Percentiles rank a stretch among this genome's conserved stretches.
These are phyloP conservation scores for Trichosporon sp. DNA, from an alignment of 1,284 basidiomycete species.

Conservation along the genomic window DNA sequence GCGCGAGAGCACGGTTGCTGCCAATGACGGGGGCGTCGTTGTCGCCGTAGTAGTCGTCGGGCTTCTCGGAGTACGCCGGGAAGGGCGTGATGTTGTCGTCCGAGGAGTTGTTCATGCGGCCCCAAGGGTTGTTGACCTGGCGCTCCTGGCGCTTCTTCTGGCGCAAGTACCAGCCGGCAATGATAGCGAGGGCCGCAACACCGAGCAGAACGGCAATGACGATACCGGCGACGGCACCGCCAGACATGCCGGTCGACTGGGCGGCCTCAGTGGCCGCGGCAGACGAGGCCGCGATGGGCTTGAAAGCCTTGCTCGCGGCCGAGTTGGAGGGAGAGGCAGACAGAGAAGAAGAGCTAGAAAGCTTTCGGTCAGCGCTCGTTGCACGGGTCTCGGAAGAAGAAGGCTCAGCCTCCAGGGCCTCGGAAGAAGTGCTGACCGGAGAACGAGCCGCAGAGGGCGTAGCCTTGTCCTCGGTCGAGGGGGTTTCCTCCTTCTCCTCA, in stretches of 20 bases:
- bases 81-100: slow-evolving; percentile 43
- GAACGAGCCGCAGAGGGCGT: background rate
- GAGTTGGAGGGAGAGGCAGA: background rate
- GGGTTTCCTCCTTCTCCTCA: background rate
- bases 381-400: background rate
- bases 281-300: background rate
- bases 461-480: background rate
- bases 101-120: slow-evolving; percentile 27
- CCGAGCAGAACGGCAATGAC: slow-evolving; percentile 18
- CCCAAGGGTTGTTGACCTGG: slow-evolving; percentile 28
- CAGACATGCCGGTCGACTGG: slow-evolving; percentile 11
- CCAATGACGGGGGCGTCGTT: background rate
- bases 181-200: slow-evolving; percentile 17
- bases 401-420: background rate
- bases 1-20: slow-evolving; percentile 32
- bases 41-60: slow-evolving; percentile 16
- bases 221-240: slow-evolving; percentile 19
- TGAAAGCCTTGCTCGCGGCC: background rate
- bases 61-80: slow-evolving; percentile 15
- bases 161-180: slow-evolving; percentile 30
- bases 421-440: slow-evolving; percentile 1
- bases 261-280: slow-evolving; percentile 6
- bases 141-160: slow-evolving; percentile 14
- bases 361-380: slow-evolving; percentile 4
- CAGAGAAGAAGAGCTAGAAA: background rate